A percentile compares a stretch with the other conserved stretches of the same genome.
Conservation (phyloP, 768 basidiomycete species). For the Austroboletus festivus region DNA sequence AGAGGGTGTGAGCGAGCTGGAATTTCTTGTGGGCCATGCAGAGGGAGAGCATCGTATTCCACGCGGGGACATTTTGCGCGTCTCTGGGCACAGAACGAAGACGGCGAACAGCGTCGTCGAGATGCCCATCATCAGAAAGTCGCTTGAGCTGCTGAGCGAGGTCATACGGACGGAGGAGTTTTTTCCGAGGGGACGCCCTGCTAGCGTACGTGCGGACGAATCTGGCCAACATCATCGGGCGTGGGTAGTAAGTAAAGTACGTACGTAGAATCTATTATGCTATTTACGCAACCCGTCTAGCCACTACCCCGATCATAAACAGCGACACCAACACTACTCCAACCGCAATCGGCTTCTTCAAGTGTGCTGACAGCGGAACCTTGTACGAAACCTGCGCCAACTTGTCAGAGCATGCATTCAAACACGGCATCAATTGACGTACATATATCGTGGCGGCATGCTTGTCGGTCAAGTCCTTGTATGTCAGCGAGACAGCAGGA, state of each 20-base stretch:
- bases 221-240: too few species aligned
- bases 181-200: conserved; percentile 4
- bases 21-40: conserved; percentile 55
- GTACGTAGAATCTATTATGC: too few species aligned
- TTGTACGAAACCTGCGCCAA: conserved; percentile 78
- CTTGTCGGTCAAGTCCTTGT: conserved; percentile 71
- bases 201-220: too few species aligned
- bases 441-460: conserved; percentile 84
- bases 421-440: conserved; percentile 33
- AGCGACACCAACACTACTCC: conserved; percentile 64
- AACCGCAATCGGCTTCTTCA: conserved; percentile 84
- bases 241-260: too few species aligned
- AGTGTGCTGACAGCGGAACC: conserved; percentile 73
- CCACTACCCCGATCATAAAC: conserved; percentile 49
- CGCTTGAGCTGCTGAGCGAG: conserved; percentile 58
- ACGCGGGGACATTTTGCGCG: conserved; percentile 70
- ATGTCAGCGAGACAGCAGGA: conserved; percentile 70
- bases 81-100: conserved; percentile 69
- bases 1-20: conserved; percentile 62
- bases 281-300: conserved; percentile 54
- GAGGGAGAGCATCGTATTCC: conserved; percentile 77
- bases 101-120: conserved; percentile 62
- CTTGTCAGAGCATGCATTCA: conserved; percentile 7
- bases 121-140: conserved; percentile 50
- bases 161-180: conserved; percentile 58